These are phyloP conservation scores for Colletotrichum eremochloae DNA, from an alignment of 2,329 filamentous ascomycete genomes.

Conservation along the genomic window DNA sequence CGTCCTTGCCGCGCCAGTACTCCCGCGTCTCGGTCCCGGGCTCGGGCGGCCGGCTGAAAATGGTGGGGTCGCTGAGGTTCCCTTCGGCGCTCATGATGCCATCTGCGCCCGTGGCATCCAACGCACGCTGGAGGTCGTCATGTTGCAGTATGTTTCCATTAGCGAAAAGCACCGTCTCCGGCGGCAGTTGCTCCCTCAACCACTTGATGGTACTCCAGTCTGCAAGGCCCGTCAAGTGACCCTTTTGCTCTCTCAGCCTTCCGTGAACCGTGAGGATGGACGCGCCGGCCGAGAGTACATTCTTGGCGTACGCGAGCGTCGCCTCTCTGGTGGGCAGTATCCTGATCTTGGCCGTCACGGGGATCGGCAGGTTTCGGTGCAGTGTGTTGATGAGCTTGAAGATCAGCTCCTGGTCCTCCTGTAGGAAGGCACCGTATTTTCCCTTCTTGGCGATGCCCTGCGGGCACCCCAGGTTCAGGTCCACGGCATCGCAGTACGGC, in stretches of 20 bases:
- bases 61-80: constrained; percentile 89
- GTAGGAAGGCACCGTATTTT: constrained; percentile 92
- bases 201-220: constrained; percentile 91
- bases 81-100: constrained; percentile 97
- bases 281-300: constrained; percentile 87
- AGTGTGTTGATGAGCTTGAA: constrained; percentile 86
- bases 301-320: constrained; percentile 89
- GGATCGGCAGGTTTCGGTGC: constrained; percentile 81
- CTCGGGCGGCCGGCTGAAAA: constrained; percentile 80
- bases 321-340: constrained; percentile 88
- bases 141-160: constrained; percentile 93
- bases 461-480: constrained; percentile 95
- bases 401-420: constrained; percentile 91
- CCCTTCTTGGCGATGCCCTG: constrained; percentile 94
- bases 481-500: constrained; percentile 93
- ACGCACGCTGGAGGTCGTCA: constrained; percentile 81
- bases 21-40: constrained; percentile 72
- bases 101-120: constrained; percentile 88
- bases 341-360: constrained; percentile 95
- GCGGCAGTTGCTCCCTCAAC: constrained; percentile 84
- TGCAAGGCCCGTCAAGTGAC: constrained; percentile 91
- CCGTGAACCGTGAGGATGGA: constrained; percentile 96
- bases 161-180: constrained; percentile 93
- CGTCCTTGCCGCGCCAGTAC: constrained; percentile 87
- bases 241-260: constrained; percentile 90